Evolutionary conservation across 306 rosid genomes (phyloP).

Genomic region (Clitoria ternatea): DNA sequence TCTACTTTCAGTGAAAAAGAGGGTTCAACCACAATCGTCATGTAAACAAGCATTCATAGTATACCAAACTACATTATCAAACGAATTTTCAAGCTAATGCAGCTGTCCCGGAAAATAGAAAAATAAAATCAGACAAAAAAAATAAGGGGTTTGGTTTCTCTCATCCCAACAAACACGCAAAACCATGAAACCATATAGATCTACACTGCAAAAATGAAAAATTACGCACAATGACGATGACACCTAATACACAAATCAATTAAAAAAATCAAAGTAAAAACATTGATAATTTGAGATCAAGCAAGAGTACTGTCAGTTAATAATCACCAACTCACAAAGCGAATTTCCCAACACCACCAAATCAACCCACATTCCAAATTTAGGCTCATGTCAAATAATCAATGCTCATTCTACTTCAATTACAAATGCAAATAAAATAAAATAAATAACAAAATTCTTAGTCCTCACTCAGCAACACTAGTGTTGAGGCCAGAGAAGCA

Average conservation of each 20-base stretch:
- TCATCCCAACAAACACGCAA: constrained; percentile 9
- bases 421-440: neutral
- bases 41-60: constrained; percentile 9
- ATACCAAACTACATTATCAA: constrained; percentile 16
- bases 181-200: constrained; percentile 23
- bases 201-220: neutral
- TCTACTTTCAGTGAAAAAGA: neutral
- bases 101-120: neutral
- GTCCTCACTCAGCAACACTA: neutral
- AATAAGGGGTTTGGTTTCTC: neutral
- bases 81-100: constrained; percentile 8
- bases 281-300: constrained; percentile 9
- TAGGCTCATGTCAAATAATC: too few relatives aligned
- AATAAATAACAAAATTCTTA: neutral
- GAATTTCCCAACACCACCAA: constrained; percentile 18
- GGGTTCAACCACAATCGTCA: constrained; percentile 12
- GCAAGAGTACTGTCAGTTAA: neutral
- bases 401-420: constrained; percentile 12
- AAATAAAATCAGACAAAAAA: neutral
- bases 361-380: constrained; percentile 33
- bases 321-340: constrained; percentile 18
- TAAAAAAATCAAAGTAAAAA: neutral
- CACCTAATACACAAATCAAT: neutral
- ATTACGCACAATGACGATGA: constrained; percentile 5
- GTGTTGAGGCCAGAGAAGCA: constrained; percentile 15